Evolutionary conservation across 352 stramenopile genomes (phyloP).

Genomic region (Thraustochytrium striatum): DNA sequence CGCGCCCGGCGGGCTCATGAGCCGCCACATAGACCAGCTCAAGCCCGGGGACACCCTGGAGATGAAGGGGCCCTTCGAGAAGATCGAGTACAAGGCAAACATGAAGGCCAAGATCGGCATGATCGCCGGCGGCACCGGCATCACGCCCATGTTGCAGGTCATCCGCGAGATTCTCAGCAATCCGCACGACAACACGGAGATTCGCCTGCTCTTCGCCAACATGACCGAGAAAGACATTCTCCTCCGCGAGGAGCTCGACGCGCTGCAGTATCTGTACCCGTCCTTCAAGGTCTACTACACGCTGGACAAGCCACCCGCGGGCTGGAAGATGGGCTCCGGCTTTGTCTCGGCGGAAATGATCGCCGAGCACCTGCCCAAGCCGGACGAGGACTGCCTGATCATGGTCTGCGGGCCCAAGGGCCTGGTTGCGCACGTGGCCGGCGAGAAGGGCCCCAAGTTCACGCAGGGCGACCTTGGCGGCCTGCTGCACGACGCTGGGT

Average conservation of each 20-base stretch:
- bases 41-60: conserved; percentile 75
- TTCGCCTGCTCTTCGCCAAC: conserved; percentile 75
- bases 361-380: conserved; percentile 68
- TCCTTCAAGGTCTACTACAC: conserved; percentile 85
- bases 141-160: conserved; percentile 76
- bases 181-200: conserved; percentile 69
- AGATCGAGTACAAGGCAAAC: conserved; percentile 78
- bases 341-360: conserved; percentile 76
- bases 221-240: conserved; percentile 78
- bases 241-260: conserved; percentile 71
- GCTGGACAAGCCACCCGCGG: conserved; percentile 68
- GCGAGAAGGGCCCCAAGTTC: conserved; percentile 26
- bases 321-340: conserved; percentile 67
- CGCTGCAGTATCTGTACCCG: conserved; percentile 65
- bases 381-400: conserved; percentile 71
- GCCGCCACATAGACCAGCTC: conserved; percentile 74
- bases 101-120: conserved; percentile 75
- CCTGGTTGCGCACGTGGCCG: conserved; percentile 34
- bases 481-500: conserved; percentile 39
- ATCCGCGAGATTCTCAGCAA: conserved; percentile 70
- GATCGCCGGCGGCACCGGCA: conserved; percentile 76
- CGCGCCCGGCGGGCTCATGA: conserved; percentile 64
- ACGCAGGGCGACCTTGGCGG: conserved; percentile 15
- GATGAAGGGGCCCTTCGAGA: conserved; percentile 80
- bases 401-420: conserved; percentile 75